Evolutionary conservation across 1,139 yeast species (phyloP).

Genomic region (Pichia sp.): DNA sequence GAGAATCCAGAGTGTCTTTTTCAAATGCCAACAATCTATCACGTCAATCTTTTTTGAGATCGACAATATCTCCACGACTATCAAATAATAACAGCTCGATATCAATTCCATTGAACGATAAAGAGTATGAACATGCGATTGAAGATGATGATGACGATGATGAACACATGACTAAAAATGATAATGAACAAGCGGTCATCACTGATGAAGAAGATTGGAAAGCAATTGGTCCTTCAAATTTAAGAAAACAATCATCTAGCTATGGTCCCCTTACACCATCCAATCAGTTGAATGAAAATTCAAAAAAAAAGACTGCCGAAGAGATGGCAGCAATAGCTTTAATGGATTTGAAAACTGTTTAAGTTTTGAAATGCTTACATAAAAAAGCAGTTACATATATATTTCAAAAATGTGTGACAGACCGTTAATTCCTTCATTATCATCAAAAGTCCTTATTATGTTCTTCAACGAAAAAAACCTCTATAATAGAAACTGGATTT

Average conservation of each 20-base stretch:
- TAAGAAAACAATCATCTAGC: slow-evolving; percentile 30
- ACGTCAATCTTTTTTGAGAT: slow-evolving; percentile 27
- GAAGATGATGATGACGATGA: slow-evolving; percentile 8
- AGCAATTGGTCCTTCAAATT: slow-evolving; percentile 66
- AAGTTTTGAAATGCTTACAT: neutral
- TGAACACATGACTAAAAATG: slow-evolving; percentile 4
- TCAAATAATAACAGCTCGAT: slow-evolving; percentile 18
- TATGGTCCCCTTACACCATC: slow-evolving; percentile 16
- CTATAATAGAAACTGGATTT: too few species aligned
- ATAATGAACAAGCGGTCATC: slow-evolving; percentile 3
- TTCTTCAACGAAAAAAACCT: too few species aligned
- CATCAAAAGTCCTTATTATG: too few species aligned
- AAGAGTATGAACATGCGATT: slow-evolving; percentile 8
- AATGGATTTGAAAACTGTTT: slow-evolving; percentile 43
- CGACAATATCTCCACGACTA: slow-evolving; percentile 16
- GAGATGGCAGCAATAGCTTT: slow-evolving; percentile 56
- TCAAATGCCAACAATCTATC: slow-evolving; percentile 25
- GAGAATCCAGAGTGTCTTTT: slow-evolving; percentile 27
- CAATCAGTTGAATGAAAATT: neutral
- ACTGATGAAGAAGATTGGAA: slow-evolving; percentile 94
- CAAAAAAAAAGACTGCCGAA: slow-evolving; percentile 23
- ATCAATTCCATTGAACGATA: slow-evolving; percentile 6
- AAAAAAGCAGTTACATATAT: too few species aligned
- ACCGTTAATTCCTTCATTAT: too few species aligned
- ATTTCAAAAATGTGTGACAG: too few species aligned